phyloP scores from a whole-genome alignment of 768 basidiomycete species.

The Tricholomella constricta region DNA sequence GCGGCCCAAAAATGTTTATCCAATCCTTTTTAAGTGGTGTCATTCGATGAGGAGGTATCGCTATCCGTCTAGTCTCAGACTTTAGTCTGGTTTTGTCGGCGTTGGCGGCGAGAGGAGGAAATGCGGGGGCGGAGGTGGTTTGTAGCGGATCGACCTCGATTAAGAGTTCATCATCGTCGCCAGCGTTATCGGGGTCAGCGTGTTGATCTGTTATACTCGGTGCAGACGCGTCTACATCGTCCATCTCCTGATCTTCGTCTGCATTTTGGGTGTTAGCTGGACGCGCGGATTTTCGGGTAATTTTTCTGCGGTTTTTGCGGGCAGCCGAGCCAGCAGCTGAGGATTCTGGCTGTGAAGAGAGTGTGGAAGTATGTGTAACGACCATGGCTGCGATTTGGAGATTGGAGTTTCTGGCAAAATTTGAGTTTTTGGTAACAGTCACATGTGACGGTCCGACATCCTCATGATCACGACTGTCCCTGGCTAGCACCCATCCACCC shows the following conservation, averaged over 20 bases:
- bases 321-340: constrained; percentile 14
- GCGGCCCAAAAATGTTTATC: constrained; percentile 62
- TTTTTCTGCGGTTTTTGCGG: constrained; percentile 42
- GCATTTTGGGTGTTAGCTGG: constrained; percentile 8
- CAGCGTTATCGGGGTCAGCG: constrained; percentile 29
- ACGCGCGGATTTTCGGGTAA: constrained; percentile 31
- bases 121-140: constrained; percentile 58
- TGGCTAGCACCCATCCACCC: not conserved
- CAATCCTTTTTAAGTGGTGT: constrained; percentile 79
- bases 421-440: constrained; percentile 12
- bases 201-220: constrained; percentile 16
- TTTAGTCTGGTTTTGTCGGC: constrained; percentile 60
- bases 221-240: constrained; percentile 17
- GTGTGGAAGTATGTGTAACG: constrained; percentile 32
- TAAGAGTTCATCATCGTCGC: constrained; percentile 62
- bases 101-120: constrained; percentile 67
- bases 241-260: constrained; percentile 25
- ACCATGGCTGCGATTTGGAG: constrained; percentile 37
- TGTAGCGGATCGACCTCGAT: constrained; percentile 56
- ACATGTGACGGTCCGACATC: constrained; percentile 5
- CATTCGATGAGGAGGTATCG: constrained; percentile 97
- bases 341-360: constrained; percentile 16
- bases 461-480: not conserved
- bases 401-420: constrained; percentile 5
- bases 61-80: constrained; percentile 84